Evolutionary conservation across 2,329 filamentous ascomycete species (phyloP).

Genomic region (Cladosporium sp.): DNA sequence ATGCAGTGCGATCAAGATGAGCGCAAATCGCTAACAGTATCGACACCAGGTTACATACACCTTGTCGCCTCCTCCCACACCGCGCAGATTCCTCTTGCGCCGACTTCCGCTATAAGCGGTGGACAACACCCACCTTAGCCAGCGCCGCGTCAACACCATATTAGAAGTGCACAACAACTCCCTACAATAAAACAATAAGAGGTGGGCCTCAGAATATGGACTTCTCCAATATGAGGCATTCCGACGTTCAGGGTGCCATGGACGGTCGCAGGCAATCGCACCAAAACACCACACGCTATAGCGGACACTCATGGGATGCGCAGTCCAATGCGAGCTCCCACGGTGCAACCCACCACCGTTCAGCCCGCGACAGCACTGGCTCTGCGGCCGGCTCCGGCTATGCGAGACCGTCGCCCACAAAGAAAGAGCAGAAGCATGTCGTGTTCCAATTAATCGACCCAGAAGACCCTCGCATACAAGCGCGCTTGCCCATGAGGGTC

Average conservation of each 20-base stretch:
- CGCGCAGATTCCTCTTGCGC: constrained; percentile 18
- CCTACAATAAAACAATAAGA: background rate
- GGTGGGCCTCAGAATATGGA: constrained; percentile 13
- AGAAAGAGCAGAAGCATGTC: constrained; percentile 64
- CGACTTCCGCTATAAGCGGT: constrained; percentile 13
- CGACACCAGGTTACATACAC: background rate
- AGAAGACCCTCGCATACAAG: constrained; percentile 43
- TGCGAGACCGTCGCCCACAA: constrained; percentile 31
- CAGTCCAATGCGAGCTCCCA: constrained; percentile 16
- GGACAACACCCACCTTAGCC: constrained; percentile 5
- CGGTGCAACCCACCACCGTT: constrained; percentile 13
- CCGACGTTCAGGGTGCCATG: constrained; percentile 14
- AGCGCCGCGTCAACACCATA: constrained; percentile 2
- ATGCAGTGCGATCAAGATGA: constrained; percentile 8
- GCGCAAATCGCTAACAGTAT: constrained; percentile 4
- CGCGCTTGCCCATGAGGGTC: constrained; percentile 79
- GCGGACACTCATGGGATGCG: constrained; percentile 17
- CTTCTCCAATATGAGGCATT: constrained; percentile 6
- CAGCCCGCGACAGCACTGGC: constrained; percentile 15
- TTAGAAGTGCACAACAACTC: constrained; percentile 4
- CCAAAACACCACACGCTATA: constrained; percentile 16
- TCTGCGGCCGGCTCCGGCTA: constrained; percentile 27
- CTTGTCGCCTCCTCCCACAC: constrained; percentile 2
- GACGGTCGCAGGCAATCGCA: constrained; percentile 17
- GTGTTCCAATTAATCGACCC: constrained; percentile 69